Evolutionary conservation across 495 filamentous ascomycete genomes (phyloP).

Genomic region (Astrothelium subdiscretum): DNA sequence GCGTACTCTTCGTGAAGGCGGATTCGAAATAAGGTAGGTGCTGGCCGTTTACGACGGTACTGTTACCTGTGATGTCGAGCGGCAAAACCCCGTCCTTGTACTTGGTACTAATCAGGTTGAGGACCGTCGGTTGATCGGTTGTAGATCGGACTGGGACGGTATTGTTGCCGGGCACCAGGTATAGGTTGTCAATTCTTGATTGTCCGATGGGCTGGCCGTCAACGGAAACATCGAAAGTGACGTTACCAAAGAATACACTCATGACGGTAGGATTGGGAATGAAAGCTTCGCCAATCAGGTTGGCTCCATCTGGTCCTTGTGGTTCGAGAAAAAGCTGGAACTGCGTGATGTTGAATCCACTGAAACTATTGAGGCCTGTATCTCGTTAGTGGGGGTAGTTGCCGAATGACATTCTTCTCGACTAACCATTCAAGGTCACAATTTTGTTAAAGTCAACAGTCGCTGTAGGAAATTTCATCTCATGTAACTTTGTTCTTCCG

Average conservation of each 20-base stretch:
- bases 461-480: slow-evolving; percentile 37
- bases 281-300: slow-evolving; percentile 49
- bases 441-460: slow-evolving; percentile 46
- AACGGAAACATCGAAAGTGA: slow-evolving; percentile 48
- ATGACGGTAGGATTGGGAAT: slow-evolving; percentile 64
- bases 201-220: slow-evolving; percentile 41
- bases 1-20: slow-evolving; percentile 32
- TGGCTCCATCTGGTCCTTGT: slow-evolving; percentile 35
- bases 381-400: slow-evolving; percentile 2
- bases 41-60: slow-evolving; percentile 46
- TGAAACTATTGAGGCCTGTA: slow-evolving; percentile 48
- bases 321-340: slow-evolving; percentile 35
- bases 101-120: slow-evolving; percentile 27
- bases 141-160: slow-evolving; percentile 41
- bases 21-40: slow-evolving; percentile 50
- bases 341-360: slow-evolving; percentile 45
- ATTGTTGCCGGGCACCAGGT: slow-evolving; percentile 51
- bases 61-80: slow-evolving; percentile 46
- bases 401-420: slow-evolving; percentile 4
- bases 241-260: slow-evolving; percentile 54
- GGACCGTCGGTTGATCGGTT: slow-evolving; percentile 39
- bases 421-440: slow-evolving; percentile 42
- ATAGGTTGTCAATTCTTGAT: slow-evolving; percentile 44
- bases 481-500: slow-evolving; percentile 44
- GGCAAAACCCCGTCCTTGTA: slow-evolving; percentile 48